Evolutionary conservation across 2,329 filamentous ascomycete genomes (phyloP).

Genomic region (Sclerotinia trifoliorum): DNA sequence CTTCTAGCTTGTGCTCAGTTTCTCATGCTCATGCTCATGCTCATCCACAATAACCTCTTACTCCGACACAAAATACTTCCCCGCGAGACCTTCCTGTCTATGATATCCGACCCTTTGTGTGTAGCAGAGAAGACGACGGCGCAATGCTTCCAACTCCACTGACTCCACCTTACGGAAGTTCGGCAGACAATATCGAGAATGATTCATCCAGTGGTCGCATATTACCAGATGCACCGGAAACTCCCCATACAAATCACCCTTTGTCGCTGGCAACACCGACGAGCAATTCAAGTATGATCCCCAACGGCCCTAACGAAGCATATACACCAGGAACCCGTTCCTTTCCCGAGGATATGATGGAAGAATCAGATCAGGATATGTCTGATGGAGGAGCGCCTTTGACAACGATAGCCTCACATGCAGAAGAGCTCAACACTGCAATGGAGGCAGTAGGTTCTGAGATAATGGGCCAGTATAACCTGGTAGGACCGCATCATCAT

Average conservation of each 20-base stretch:
- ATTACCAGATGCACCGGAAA: slow-evolving; percentile 8
- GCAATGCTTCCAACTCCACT: slow-evolving; percentile 34
- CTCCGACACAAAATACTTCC: not conserved
- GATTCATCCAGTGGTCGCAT: slow-evolving; percentile 26
- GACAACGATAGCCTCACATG: slow-evolving; percentile 30
- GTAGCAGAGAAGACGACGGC: slow-evolving; percentile 26
- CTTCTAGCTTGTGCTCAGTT: not conserved
- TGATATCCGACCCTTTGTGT: slow-evolving; percentile 26
- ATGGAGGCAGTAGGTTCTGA: slow-evolving; percentile 35
- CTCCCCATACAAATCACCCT: slow-evolving; percentile 5
- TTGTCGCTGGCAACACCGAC: slow-evolving; percentile 24
- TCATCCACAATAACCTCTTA: not conserved
- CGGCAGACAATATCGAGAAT: slow-evolving; percentile 24
- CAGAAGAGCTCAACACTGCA: slow-evolving; percentile 30
- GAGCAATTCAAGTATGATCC: slow-evolving; percentile 28
- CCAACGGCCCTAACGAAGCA: slow-evolving; percentile 24
- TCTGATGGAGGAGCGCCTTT: slow-evolving; percentile 35
- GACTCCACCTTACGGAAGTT: slow-evolving; percentile 33
- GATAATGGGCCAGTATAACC: slow-evolving; percentile 32
- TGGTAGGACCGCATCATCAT: slow-evolving; percentile 22
- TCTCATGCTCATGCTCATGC: not conserved
- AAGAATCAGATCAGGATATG: slow-evolving; percentile 38
- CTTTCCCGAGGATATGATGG: slow-evolving; percentile 20
- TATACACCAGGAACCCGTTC: slow-evolving; percentile 24
- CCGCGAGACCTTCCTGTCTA: slow-evolving; percentile 5